Evolutionary conservation across 768 basidiomycete species (phyloP), one percentile per base, ranked within the genome.

Genomic region (Tylopilus plumbeoviolaceoides): DNA sequence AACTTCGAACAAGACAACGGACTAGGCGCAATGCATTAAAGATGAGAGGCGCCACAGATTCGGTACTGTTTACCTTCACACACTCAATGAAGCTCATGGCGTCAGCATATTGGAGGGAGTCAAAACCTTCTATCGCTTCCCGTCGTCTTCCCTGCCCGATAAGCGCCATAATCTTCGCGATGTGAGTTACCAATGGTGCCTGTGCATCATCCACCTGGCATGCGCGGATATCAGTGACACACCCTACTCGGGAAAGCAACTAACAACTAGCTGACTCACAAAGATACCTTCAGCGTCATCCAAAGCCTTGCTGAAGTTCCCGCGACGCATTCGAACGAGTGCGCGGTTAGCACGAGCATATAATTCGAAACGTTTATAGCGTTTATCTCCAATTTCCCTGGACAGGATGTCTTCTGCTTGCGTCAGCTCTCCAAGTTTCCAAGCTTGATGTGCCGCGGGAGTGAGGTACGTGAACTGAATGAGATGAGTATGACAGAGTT

Each of bases 271-370:
- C 14, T n/a, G 31, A 15, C 11, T 49, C 20, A 59, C 61, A 35
- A 23, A 40, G 8, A 31, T 21, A 4, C 12, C 42, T 3, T n/a
- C 5, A 23, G 21, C 48, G 28, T 63, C 61, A 6, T 49, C 21
- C 23, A 53, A 43, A 5, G 61, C 61, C 4, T 25, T 53, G 1
- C 2, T 7, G 43, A 48, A 52, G 14, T 63, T 28, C 20, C 28
- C 11, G 3, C 1, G 55, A 14, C 47, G 45, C 2, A 25, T n/a
- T 12, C 61, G 61, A 42, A 63, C 41, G 18, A 62, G 43, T 15
- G 61, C 50, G 33, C 60, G 61, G 20, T 57, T 62, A 15, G 48
- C 61, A 18, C 35, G 47, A 6, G 30, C 10, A 43, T 63, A 57
- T 17, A 12, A 23, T 11, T 18, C 5, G n/a, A 48, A 44, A 28